phyloP scores from a whole-genome alignment of 2,329 filamentous ascomycete genomes.

The Aciculosporium take region DNA sequence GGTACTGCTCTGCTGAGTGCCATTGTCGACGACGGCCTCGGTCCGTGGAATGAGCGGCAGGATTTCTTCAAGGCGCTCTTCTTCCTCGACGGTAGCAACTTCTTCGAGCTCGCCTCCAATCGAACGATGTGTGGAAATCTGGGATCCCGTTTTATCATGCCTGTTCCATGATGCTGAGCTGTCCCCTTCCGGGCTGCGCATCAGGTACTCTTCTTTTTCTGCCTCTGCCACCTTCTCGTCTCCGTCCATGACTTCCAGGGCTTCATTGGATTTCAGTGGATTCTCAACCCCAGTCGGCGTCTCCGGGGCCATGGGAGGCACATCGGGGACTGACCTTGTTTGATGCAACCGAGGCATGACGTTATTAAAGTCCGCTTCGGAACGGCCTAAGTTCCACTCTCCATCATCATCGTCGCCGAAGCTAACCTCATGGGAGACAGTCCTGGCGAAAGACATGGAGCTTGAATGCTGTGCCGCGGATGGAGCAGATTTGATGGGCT shows the following conservation, averaged over 20 bases:
- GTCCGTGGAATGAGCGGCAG: constrained; percentile 43
- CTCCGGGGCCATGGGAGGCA: constrained; percentile 27
- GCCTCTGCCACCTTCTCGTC: constrained; percentile 33
- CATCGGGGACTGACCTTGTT: constrained; percentile 49
- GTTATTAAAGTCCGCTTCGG: constrained; percentile 43
- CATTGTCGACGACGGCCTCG: constrained; percentile 2
- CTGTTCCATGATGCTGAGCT: constrained; percentile 6
- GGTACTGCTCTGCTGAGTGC: constrained; percentile 11
- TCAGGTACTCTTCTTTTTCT: constrained; percentile 23
- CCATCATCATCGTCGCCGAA: constrained; percentile 44
- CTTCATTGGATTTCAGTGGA: constrained; percentile 34
- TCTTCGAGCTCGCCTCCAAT: constrained; percentile 30
- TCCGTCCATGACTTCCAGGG: constrained; percentile 38
- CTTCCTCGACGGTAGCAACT: constrained; percentile 28
- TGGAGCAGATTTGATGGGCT: constrained; percentile 6
- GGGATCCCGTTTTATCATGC: constrained; percentile 8
- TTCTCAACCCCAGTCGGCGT: constrained; percentile 19
- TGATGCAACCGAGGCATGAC: constrained; percentile 43
- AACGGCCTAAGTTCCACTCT: constrained; percentile 40
- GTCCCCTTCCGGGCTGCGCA: constrained; percentile 7
- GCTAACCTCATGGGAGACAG: constrained; percentile 47
- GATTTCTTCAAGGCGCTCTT: constrained; percentile 56
- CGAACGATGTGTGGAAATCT: constrained; percentile 19
- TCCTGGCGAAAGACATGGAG: constrained; percentile 49
- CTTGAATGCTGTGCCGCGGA: constrained; percentile 39